These are phyloP conservation scores for Penicillium pulvis DNA, from an alignment of 495 filamentous ascomycete species.

Conservation along the genomic window DNA sequence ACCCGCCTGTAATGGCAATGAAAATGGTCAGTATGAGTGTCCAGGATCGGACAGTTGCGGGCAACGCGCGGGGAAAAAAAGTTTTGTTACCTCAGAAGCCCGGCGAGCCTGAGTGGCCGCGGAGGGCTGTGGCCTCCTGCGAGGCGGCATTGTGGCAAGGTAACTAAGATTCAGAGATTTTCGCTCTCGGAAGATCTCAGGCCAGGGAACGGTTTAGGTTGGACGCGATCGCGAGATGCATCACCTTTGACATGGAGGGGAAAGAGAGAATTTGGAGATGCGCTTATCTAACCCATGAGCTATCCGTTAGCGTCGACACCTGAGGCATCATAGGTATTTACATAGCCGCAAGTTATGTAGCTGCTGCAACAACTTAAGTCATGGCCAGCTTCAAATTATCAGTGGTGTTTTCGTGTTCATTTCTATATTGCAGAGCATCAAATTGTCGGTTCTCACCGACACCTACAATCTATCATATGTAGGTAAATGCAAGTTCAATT, in stretches of 20 bases:
- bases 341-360: not conserved
- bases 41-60: not conserved
- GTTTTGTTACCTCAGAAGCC: slow-evolving; percentile 35
- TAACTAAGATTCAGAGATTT: slow-evolving; percentile 3
- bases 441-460: too few species aligned
- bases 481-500: too few species aligned
- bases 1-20: slow-evolving; percentile 4
- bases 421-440: too few species aligned
- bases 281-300: slow-evolving; percentile 29
- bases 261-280: slow-evolving; percentile 33
- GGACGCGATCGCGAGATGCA: slow-evolving; percentile 7
- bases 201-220: slow-evolving; percentile 13
- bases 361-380: not conserved
- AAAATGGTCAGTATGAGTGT: not conserved
- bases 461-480: too few species aligned
- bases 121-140: slow-evolving; percentile 33
- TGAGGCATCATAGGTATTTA: slow-evolving; percentile 14
- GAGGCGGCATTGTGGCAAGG: slow-evolving; percentile 32
- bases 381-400: too few species aligned
- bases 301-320: slow-evolving; percentile 21
- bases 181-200: slow-evolving; percentile 8
- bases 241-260: slow-evolving; percentile 24
- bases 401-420: too few species aligned
- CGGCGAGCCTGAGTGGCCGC: slow-evolving; percentile 26
- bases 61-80: slow-evolving; percentile 20